Conservation (phyloP, 495 filamentous ascomycete species). For the Penicillium desertorum region DNA sequence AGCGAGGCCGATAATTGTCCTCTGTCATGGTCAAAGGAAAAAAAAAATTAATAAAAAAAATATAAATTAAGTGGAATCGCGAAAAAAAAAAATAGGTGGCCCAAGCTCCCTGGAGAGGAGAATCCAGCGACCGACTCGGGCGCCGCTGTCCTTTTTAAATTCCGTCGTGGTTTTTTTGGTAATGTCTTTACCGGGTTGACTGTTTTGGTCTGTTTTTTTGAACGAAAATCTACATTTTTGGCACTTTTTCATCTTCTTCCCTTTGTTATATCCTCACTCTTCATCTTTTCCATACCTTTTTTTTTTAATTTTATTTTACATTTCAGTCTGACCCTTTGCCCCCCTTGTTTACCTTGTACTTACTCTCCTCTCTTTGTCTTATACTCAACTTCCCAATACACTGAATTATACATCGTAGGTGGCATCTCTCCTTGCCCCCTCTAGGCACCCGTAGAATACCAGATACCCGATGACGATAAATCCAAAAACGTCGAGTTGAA, state of each 20-base stretch:
- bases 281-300: neutral
- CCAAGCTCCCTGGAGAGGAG: slow-evolving; percentile 22
- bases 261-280: slow-evolving; percentile 5
- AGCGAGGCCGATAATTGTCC: slow-evolving; percentile 33
- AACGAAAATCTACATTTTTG: slow-evolving; percentile 20
- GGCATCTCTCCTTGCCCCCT: slow-evolving; percentile 3
- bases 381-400: slow-evolving; percentile 1
- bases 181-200: slow-evolving; percentile 22
- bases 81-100: slow-evolving; percentile 14
- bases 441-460: slow-evolving; percentile 9
- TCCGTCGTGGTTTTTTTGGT: slow-evolving; percentile 18
- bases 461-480: slow-evolving; percentile 42
- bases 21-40: slow-evolving; percentile 26
- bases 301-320: slow-evolving; percentile 1
- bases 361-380: slow-evolving; percentile 9
- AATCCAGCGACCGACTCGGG: slow-evolving; percentile 16
- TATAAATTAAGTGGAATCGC: slow-evolving; percentile 3
- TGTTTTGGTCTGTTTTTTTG: slow-evolving; percentile 12
- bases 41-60: neutral
- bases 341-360: neutral
- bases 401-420: slow-evolving; percentile 1
- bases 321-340: neutral
- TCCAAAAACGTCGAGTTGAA: slow-evolving; percentile 36
- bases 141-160: slow-evolving; percentile 36
- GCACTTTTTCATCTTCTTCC: slow-evolving; percentile 10